Evolutionary conservation across 805 yeast species (phyloP).

Genomic region (Starmerella kuoi): DNA sequence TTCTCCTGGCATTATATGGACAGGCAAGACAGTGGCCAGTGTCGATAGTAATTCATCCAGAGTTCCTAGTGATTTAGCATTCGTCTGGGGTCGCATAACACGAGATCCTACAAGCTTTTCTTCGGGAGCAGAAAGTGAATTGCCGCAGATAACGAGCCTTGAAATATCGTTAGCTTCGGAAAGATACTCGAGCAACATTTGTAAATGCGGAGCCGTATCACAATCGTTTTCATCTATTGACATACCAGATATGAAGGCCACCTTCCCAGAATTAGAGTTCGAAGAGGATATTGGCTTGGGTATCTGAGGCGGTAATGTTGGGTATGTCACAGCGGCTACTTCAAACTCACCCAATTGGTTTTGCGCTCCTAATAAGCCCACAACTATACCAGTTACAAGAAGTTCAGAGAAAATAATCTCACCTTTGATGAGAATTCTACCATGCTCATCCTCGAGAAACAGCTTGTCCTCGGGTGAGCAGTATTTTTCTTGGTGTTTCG

Average conservation of each 20-base stretch:
- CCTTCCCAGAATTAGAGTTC: constrained; percentile 24
- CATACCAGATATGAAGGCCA: constrained; percentile 72
- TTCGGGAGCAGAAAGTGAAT: constrained; percentile 37
- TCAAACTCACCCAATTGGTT: constrained; percentile 71
- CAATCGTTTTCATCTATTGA: constrained; percentile 35
- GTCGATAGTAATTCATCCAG: constrained; percentile 50
- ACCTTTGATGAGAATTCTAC: constrained; percentile 65
- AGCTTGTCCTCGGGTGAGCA: constrained; percentile 39
- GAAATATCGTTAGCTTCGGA: constrained; percentile 43
- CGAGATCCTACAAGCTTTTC: constrained; percentile 20
- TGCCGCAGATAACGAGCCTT: constrained; percentile 59
- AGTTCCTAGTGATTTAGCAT: constrained; percentile 18
- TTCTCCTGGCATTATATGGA: constrained; percentile 73
- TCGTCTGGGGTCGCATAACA: constrained; percentile 14
- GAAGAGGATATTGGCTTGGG: not conserved
- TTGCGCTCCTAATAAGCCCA: constrained; percentile 80
- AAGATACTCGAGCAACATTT: constrained; percentile 55
- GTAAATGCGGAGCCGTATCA: constrained; percentile 38
- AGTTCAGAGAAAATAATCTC: constrained; percentile 26
- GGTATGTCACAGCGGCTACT: constrained; percentile 67
- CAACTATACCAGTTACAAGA: constrained; percentile 78
- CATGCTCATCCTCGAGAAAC: constrained; percentile 85
- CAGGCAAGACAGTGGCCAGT: constrained; percentile 47
- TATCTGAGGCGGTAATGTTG: constrained; percentile 27
- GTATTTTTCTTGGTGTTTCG: constrained; percentile 26